These are phyloP conservation scores for Fusarium foetens DNA, from an alignment of 2,329 filamentous ascomycete species.

Conservation along the genomic window DNA sequence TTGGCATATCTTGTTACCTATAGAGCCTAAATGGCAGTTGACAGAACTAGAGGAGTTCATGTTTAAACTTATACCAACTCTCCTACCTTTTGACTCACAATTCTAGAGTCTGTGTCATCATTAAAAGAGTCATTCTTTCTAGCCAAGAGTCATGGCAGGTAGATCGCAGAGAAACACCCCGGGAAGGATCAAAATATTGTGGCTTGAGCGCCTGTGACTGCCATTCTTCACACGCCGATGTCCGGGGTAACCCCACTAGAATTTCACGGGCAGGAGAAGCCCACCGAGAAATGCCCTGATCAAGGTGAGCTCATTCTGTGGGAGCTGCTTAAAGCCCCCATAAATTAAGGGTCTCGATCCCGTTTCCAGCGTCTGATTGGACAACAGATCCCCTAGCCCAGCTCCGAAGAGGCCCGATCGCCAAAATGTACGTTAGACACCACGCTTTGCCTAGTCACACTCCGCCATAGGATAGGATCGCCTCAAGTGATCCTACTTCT, in stretches of 20 bases:
- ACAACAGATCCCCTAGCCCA: constrained; percentile 18
- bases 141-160: not conserved
- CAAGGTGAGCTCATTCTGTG: constrained; percentile 36
- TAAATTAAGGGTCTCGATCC: constrained; percentile 36
- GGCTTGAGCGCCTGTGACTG: constrained; percentile 19
- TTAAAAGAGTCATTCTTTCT: not conserved
- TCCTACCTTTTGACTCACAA: not conserved
- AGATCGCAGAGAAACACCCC: not conserved
- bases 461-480: constrained; percentile 41
- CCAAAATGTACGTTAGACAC: constrained; percentile 38
- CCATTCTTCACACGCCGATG: constrained; percentile 40
- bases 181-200: constrained; percentile 2
- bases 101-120: not conserved
- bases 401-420: constrained; percentile 41
- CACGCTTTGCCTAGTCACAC: constrained; percentile 37
- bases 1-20: not conserved
- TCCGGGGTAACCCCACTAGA: constrained; percentile 45
- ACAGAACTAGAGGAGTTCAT: not conserved
- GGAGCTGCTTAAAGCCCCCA: constrained; percentile 21
- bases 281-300: constrained; percentile 28
- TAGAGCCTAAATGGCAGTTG: not conserved
- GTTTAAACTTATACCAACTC: too few relatives aligned
- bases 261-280: constrained; percentile 17
- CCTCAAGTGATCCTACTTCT: constrained; percentile 34
- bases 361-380: constrained; percentile 29